Evolutionary conservation across 2,329 filamentous ascomycete genomes (phyloP).

Genomic region (Ceratocystis ficicola): DNA sequence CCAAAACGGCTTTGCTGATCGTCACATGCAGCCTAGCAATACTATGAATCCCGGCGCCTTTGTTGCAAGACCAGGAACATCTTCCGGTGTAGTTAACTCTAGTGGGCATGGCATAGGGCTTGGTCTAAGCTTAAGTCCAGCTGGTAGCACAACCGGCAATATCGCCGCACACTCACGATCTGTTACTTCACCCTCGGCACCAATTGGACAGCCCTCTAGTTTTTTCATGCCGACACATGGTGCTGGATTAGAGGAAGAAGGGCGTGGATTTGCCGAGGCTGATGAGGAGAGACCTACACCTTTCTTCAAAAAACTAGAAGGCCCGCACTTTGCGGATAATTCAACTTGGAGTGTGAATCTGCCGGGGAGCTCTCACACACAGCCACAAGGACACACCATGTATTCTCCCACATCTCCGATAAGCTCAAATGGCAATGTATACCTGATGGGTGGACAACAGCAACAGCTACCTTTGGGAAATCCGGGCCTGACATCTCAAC

Average conservation of each 20-base stretch:
- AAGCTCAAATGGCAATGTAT: neutral
- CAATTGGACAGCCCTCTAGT: constrained; percentile 40
- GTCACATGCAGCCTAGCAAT: constrained; percentile 48
- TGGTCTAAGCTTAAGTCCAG: neutral
- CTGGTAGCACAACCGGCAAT: neutral
- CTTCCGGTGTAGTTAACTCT: constrained; percentile 26
- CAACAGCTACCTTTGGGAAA: neutral
- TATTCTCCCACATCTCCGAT: neutral
- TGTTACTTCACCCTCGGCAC: constrained; percentile 64
- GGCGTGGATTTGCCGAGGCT: constrained; percentile 66
- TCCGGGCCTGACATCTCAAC: neutral
- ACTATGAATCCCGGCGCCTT: constrained; percentile 53
- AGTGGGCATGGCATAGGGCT: constrained; percentile 34
- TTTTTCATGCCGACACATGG: constrained; percentile 13
- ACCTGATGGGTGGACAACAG: neutral
- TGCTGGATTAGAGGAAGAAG: constrained; percentile 60
- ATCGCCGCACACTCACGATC: constrained; percentile 53
- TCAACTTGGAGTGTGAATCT: constrained; percentile 37
- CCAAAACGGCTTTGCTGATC: constrained; percentile 77
- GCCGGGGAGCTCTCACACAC: constrained; percentile 34
- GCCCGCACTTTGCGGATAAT: constrained; percentile 46
- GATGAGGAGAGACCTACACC: constrained; percentile 49
- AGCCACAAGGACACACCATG: constrained; percentile 25
- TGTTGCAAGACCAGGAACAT: constrained; percentile 30
- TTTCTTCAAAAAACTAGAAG: constrained; percentile 38